Evolutionary conservation across 345 rosid genomes (phyloP), one percentile per base, ranked within the genome.

Genomic region (Pistacia integerrima): DNA sequence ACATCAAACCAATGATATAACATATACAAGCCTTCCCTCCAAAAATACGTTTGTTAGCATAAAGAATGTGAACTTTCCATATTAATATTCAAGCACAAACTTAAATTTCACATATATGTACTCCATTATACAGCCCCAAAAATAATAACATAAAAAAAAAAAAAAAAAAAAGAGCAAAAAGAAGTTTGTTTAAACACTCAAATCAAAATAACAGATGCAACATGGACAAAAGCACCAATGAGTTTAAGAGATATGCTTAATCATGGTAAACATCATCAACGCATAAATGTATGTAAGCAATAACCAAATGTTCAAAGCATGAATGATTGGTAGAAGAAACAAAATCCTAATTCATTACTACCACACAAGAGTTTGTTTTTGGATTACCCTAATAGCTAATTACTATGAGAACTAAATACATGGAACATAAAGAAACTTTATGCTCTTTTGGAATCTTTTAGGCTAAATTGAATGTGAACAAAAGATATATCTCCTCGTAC

Each of bases 401-500:
- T 49, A 61, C 76, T 48, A 61, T 3, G 12, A 11, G n/a, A 74
- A 52, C 62, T 25, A 54, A 56, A 74, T 14, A 73, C 36, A 64
- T n/a, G 70, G 46, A 41, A 63, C 65, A 70, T 28, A 17, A 62
- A 44, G n/a, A 64, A 70, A 59, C 59, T 20, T 44, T 25, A 20
- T 61, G 62, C 58, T 18, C 41, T 33, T 13, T 9, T 63, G 44
- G 36, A 25, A 70, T 55, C 46, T 57, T 12, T 65, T 64, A 71
- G 36, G 33, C 11, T 28, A 55, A 69, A 48, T 33, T 22, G 17
- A 70, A 41, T 2, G 36, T 49, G n/a, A 76, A 44, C 60, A 60
- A 57, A 74, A 76, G 52, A 51, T 79, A 76, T 65, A 70, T 30
- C 59, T 73, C 70, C n/a, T 68, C 86, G 59, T 82, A 91, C 97